Evolutionary conservation across 306 rosid genomes (phyloP).

Genomic region (Cicer bijugum): DNA sequence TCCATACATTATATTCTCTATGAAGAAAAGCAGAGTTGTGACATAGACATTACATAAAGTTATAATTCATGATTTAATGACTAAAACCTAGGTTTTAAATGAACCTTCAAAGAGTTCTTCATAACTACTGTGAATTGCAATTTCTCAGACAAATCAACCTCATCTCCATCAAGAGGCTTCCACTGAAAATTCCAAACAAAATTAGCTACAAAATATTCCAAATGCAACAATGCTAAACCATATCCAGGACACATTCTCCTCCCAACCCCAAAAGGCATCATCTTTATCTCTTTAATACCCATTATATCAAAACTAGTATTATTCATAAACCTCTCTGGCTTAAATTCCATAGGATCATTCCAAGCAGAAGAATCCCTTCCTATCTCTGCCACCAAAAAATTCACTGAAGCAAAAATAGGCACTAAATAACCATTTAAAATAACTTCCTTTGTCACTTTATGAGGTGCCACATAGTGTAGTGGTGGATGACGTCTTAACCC

Average conservation of each 20-base stretch:
- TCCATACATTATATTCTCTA: no score
- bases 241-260: slow-evolving; percentile 58
- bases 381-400: slow-evolving; percentile 50
- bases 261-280: slow-evolving; percentile 60
- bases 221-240: slow-evolving; percentile 44
- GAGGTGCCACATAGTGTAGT: slow-evolving; percentile 50
- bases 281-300: slow-evolving; percentile 49
- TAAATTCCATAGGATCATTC: slow-evolving; percentile 51
- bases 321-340: slow-evolving; percentile 53
- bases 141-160: slow-evolving; percentile 48
- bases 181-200: slow-evolving; percentile 16
- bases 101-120: slow-evolving; percentile 50
- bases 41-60: no score
- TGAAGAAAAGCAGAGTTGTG: no score
- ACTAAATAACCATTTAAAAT: slow-evolving; percentile 49
- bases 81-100: slow-evolving; percentile 34
- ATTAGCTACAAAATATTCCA: slow-evolving; percentile 46
- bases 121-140: slow-evolving; percentile 41
- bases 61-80: no score
- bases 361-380: slow-evolving; percentile 42
- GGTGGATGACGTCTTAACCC: slow-evolving; percentile 58
- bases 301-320: slow-evolving; percentile 45
- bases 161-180: neutral
- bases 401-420: slow-evolving; percentile 46
- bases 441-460: slow-evolving; percentile 50